phyloP scores from a whole-genome alignment of 139 green algal genomes.

The Coelastrella sp. region DNA sequence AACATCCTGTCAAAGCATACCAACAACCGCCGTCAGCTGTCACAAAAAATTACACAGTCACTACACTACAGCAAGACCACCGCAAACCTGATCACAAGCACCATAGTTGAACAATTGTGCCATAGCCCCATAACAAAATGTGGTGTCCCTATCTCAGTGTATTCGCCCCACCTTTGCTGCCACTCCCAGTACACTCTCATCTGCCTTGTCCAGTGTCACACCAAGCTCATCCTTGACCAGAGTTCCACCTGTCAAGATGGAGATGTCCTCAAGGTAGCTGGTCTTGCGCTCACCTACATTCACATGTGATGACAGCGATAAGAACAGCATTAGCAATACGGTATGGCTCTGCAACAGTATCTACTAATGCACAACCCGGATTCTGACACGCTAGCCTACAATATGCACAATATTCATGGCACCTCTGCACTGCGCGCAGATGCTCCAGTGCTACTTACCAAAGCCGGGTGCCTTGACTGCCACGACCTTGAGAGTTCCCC shows the following conservation, averaged over 20 bases:
- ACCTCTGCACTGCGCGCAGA: too few relatives aligned
- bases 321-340: background rate
- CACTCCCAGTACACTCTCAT: conserved; percentile 88
- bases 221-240: conserved; percentile 99
- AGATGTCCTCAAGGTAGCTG: conserved; percentile 99
- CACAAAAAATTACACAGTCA: background rate
- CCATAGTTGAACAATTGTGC: too few relatives aligned
- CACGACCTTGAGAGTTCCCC: conserved; percentile 86
- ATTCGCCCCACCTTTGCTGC: conserved; percentile 86
- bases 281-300: conserved; percentile 97
- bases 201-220: conserved; percentile 93
- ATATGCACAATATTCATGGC: background rate
- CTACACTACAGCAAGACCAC: too few relatives aligned
- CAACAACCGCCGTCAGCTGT: background rate
- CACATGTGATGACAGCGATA: too few relatives aligned
- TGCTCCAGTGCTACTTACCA: conserved; percentile 58
- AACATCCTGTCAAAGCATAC: background rate
- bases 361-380: background rate
- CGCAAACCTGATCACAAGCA: too few relatives aligned
- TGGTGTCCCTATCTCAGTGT: too few relatives aligned
- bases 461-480: conserved; percentile 97
- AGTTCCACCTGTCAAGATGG: conserved; percentile 94
- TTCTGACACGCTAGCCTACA: background rate
- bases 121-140: too few relatives aligned
- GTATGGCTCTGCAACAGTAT: too few relatives aligned